Evolutionary conservation across 352 stramenopile genomes (phyloP).

Genomic region (Pythium volutum): DNA sequence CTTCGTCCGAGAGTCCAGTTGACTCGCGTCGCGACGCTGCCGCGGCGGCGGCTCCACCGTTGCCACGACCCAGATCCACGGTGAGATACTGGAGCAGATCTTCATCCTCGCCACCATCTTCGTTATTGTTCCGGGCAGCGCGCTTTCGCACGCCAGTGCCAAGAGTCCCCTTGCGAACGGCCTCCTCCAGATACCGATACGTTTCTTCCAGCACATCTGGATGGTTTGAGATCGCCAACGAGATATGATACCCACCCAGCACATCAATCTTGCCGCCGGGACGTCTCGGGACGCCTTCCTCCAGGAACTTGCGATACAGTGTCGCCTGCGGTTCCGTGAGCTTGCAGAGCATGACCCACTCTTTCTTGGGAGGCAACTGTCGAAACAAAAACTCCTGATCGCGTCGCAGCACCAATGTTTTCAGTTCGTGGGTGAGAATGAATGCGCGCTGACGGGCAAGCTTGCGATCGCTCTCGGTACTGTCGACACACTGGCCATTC

Average conservation of each 20-base stretch:
- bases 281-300: slow-evolving; percentile 58
- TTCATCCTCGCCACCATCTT: slow-evolving; percentile 46
- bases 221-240: slow-evolving; percentile 86
- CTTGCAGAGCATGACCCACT: slow-evolving; percentile 86
- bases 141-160: slow-evolving; percentile 26
- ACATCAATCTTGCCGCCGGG: slow-evolving; percentile 61
- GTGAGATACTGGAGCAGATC: slow-evolving; percentile 38
- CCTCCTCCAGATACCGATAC: slow-evolving; percentile 59
- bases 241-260: slow-evolving; percentile 84
- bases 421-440: slow-evolving; percentile 80
- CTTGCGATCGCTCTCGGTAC: slow-evolving; percentile 58
- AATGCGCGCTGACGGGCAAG: slow-evolving; percentile 74
- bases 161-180: slow-evolving; percentile 38
- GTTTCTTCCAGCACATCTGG: slow-evolving; percentile 78
- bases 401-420: slow-evolving; percentile 78
- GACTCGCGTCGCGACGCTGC: not conserved
- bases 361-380: slow-evolving; percentile 86
- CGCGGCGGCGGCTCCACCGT: not conserved
- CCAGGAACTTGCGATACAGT: slow-evolving; percentile 73
- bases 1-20: slow-evolving; percentile 27
- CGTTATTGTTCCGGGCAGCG: slow-evolving; percentile 9
- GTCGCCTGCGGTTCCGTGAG: slow-evolving; percentile 68
- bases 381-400: slow-evolving; percentile 83
- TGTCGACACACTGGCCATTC: slow-evolving; percentile 84
- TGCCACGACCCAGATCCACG: not conserved